Percentiles rank a stretch among this genome's conserved stretches.
Conservation (phyloP, 2,329 filamentous ascomycete species). For the Talaromyces verruculosus region DNA sequence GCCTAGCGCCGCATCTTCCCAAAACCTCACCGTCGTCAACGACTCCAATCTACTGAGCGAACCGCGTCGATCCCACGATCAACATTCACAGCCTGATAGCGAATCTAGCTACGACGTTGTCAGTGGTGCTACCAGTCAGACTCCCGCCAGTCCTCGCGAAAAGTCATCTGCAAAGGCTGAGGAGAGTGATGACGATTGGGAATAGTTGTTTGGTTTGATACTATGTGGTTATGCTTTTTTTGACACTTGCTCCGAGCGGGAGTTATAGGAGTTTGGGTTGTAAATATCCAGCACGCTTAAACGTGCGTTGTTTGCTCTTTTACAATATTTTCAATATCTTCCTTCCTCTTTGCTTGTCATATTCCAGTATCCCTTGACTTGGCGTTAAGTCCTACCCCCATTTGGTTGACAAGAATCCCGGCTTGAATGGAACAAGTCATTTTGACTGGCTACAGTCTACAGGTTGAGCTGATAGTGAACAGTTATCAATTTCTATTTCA, state of each 20-base stretch:
- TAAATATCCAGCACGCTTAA: background rate
- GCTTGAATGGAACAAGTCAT: no score
- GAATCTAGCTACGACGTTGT: constrained; percentile 96
- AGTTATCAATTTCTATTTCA: background rate
- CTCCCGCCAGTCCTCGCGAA: constrained; percentile 65
- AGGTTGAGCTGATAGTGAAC: background rate
- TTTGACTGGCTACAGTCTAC: background rate
- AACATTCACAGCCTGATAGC: constrained; percentile 86
- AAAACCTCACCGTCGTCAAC: constrained; percentile 34
- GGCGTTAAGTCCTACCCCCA: background rate
- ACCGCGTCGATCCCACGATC: constrained; percentile 74
- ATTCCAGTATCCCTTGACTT: background rate
- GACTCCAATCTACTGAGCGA: constrained; percentile 60
- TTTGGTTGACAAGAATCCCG: background rate
- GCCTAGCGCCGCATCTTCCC: constrained; percentile 29
- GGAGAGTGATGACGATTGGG: constrained; percentile 75
- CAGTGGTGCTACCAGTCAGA: constrained; percentile 74
- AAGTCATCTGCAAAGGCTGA: constrained; percentile 41
- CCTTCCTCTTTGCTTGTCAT: background rate
- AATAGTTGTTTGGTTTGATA: constrained; percentile 48
- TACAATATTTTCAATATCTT: background rate
- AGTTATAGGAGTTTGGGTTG: constrained; percentile 13
- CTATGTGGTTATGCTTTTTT: background rate
- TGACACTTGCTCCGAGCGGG: constrained; percentile 13
- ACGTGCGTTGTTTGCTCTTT: background rate